These are phyloP conservation scores for Penicillium janthinellum DNA, from an alignment of 2,329 filamentous ascomycete genomes.

Conservation along the genomic window DNA sequence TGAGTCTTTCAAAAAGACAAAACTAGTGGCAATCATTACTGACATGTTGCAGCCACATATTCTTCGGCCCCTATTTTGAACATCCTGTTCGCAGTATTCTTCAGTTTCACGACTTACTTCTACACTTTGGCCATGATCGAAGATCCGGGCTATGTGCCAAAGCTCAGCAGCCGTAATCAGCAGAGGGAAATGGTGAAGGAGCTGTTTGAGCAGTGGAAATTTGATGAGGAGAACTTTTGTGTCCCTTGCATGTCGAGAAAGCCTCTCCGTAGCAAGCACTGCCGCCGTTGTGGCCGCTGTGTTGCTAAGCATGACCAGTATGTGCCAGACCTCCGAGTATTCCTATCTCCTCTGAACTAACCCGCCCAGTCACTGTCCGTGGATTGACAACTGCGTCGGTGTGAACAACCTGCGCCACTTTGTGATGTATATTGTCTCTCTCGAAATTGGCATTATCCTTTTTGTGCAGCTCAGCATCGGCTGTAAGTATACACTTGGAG, in stretches of 20 bases:
- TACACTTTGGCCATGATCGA: slow-evolving; percentile 82
- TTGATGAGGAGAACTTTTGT: slow-evolving; percentile 93
- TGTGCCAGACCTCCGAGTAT: slow-evolving; percentile 43
- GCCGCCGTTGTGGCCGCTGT: slow-evolving; percentile 84
- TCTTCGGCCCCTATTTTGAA: slow-evolving; percentile 72
- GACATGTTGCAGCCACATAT: slow-evolving; percentile 58
- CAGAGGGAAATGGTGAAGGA: slow-evolving; percentile 89
- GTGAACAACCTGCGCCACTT: slow-evolving; percentile 97
- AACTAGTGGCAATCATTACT: neutral
- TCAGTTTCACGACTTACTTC: slow-evolving; percentile 75
- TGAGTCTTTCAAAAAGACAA: slow-evolving; percentile 44
- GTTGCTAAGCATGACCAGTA: slow-evolving; percentile 97
- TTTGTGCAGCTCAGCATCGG: slow-evolving; percentile 72
- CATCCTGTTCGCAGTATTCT: slow-evolving; percentile 68
- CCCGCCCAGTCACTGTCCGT: slow-evolving; percentile 76
- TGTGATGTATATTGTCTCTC: slow-evolving; percentile 79
- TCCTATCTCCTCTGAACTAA: slow-evolving; percentile 5
- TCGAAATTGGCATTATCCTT: slow-evolving; percentile 73
- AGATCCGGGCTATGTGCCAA: slow-evolving; percentile 92
- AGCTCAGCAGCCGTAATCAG: slow-evolving; percentile 82
- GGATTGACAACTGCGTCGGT: slow-evolving; percentile 95
- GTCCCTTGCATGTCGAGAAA: slow-evolving; percentile 92
- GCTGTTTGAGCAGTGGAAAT: slow-evolving; percentile 80
- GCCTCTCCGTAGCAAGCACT: slow-evolving; percentile 93
- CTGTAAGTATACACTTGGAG: slow-evolving; percentile 57